Percentiles rank a stretch among this genome's conserved stretches.
Conservation (phyloP, 805 yeast species). For the Saccharomycopsis sp. region DNA sequence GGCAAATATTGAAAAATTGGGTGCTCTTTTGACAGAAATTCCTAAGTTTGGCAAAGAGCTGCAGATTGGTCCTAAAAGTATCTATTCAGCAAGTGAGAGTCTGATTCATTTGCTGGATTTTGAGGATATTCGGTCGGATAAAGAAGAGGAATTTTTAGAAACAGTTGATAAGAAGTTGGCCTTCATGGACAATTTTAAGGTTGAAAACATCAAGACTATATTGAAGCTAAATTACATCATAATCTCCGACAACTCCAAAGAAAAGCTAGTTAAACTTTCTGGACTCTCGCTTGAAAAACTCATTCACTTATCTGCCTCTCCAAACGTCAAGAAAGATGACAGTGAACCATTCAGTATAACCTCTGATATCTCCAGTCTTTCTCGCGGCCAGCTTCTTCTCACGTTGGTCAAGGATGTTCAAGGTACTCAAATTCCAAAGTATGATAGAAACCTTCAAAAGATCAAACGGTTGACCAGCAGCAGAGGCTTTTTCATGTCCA, state of each 20-base stretch:
- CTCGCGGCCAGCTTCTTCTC: not conserved
- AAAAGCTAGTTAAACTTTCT: not conserved
- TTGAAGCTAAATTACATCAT: not conserved
- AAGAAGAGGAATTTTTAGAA: not conserved
- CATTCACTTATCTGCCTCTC: not conserved
- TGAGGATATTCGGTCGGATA: not conserved
- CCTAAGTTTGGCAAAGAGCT: conserved; percentile 25
- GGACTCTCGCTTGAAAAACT: not conserved
- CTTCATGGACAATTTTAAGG: not conserved
- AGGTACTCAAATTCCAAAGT: conserved; percentile 2
- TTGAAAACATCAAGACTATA: not conserved
- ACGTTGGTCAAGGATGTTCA: not conserved
- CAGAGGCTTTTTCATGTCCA: conserved; percentile 42
- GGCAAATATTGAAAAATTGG: conserved; percentile 32
- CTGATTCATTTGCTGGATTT: conserved; percentile 1
- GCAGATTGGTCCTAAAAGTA: not conserved
- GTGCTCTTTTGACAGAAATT: conserved; percentile 30
- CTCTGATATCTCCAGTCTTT: not conserved
- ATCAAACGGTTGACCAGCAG: not conserved
- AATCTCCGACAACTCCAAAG: not conserved
- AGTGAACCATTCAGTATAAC: not conserved
- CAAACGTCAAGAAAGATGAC: not conserved
- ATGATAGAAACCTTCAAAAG: not conserved
- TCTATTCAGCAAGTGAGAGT: not conserved
- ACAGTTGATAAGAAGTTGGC: not conserved